Base-by-base conservation (phyloP, 345 rosid species). In the Hevea brasiliensis region DNA sequence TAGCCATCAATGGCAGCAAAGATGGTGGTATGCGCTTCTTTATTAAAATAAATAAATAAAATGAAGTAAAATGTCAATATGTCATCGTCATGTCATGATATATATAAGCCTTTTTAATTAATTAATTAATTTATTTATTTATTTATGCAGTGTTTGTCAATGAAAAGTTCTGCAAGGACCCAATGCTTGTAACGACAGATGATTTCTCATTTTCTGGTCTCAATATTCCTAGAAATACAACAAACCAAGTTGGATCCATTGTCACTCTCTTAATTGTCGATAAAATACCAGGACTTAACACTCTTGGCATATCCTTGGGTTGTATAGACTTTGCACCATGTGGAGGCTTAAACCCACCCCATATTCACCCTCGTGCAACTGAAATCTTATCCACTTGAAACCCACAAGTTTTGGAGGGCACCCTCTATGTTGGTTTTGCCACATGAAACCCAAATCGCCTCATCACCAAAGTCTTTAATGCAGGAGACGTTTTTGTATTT, bases 81-180 rank as follows among this genome's bases (percentile, higher is more conserved):
- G n/a, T n/a, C n/a, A n/a, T n/a, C n/a, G n/a, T n/a, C n/a, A n/a
- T n/a, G n/a, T n/a, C n/a, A n/a, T n/a, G n/a, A n/a, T n/a, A n/a
- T n/a, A n/a, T n/a, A n/a, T n/a, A n/a, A n/a, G n/a, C n/a, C n/a
- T n/a, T n/a, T n/a, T n/a, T n/a, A n/a, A n/a, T 32, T 32, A 32
- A 24, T 8, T n/a, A 15, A 9, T 9, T 26, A 2, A 59, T 11
- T 26, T 11, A 1, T 60, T 29, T 12, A 8, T 65, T 8, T 27
- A 18, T 26, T 65, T 4, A 7, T 51, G 72, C 60, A 61, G 68
- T 61, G 60, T 48, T 72, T 61, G 75, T 72, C 12, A 72, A 61
- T 37, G 75, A 68, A 26, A 72, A 72, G n/a, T 50, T 72, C 68
- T 72, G 75, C 24, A 72, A 50, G 67, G 5, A 62, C 21, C 68